These are phyloP conservation scores for Globisporangium spiculum DNA, from an alignment of 352 stramenopile genomes.

Conservation along the genomic window DNA sequence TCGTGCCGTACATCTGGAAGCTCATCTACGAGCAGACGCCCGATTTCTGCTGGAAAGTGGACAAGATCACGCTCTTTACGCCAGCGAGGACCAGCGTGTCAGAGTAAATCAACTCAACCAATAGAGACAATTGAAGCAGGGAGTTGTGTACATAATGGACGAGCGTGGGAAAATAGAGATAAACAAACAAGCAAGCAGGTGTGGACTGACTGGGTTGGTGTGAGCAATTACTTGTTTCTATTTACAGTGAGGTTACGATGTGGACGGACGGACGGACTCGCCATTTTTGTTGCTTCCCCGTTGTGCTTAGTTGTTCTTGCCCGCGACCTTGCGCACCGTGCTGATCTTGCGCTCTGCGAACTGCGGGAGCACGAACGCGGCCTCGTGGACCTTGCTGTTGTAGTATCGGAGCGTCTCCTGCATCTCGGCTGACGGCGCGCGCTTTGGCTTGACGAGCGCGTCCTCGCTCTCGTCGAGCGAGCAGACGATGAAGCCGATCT, in stretches of 20 bases:
- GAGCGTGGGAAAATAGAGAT: background rate
- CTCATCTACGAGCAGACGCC: slow-evolving; percentile 69
- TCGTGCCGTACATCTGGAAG: slow-evolving; percentile 78
- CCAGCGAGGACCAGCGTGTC: slow-evolving; percentile 22
- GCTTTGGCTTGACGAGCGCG: slow-evolving; percentile 69
- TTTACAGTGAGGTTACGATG: slow-evolving; percentile 15
- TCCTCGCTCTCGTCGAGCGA: slow-evolving; percentile 64
- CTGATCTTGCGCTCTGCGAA: slow-evolving; percentile 91
- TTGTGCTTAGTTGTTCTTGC: slow-evolving; percentile 15
- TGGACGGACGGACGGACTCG: background rate
- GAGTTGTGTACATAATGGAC: background rate
- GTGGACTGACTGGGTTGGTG: background rate
- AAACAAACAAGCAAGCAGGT: background rate
- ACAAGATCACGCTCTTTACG: slow-evolving; percentile 80
- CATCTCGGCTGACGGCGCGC: slow-evolving; percentile 49
- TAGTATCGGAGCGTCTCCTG: slow-evolving; percentile 93
- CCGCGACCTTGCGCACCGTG: slow-evolving; percentile 57
- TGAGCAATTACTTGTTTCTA: slow-evolving; percentile 3
- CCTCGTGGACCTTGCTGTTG: slow-evolving; percentile 91
- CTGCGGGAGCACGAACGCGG: slow-evolving; percentile 95
- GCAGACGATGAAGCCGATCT: slow-evolving; percentile 98
- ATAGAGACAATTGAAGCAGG: background rate
- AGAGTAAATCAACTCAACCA: slow-evolving; percentile 7
- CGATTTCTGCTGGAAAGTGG: slow-evolving; percentile 75
- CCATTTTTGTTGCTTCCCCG: background rate